phyloP scores from a whole-genome alignment of 2,329 filamentous ascomycete genomes.

The Cercospora sojina region DNA sequence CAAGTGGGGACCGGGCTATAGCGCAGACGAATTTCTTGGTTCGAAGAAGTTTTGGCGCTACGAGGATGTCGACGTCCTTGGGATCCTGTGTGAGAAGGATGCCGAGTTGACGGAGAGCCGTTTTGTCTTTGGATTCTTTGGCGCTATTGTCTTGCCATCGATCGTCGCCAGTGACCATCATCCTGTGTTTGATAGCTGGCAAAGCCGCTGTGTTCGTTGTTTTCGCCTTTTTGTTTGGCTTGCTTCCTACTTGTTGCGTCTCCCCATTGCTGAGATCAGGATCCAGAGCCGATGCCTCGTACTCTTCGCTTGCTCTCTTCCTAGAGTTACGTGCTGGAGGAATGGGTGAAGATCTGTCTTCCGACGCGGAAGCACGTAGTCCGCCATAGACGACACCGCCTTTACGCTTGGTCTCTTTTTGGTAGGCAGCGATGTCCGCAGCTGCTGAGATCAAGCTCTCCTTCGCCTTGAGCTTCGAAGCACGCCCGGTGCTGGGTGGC shows the following conservation, averaged over 20 bases:
- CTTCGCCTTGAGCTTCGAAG: slow-evolving; percentile 83
- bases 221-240: slow-evolving; percentile 54
- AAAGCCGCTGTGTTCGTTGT: slow-evolving; percentile 45
- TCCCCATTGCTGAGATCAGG: slow-evolving; percentile 49
- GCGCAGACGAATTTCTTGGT: slow-evolving; percentile 93
- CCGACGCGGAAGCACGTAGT: slow-evolving; percentile 38
- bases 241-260: slow-evolving; percentile 45
- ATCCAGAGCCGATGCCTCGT: slow-evolving; percentile 43
- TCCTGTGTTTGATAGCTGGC: slow-evolving; percentile 67
- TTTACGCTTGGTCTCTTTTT: slow-evolving; percentile 86
- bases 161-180: slow-evolving; percentile 81
- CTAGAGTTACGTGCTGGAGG: slow-evolving; percentile 27
- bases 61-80: slow-evolving; percentile 76
- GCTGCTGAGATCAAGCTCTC: slow-evolving; percentile 73
- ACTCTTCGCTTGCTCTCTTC: slow-evolving; percentile 43
- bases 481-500: slow-evolving; percentile 69
- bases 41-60: slow-evolving; percentile 80
- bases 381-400: slow-evolving; percentile 64
- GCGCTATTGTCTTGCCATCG: slow-evolving; percentile 73
- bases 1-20: slow-evolving; percentile 73
- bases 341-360: slow-evolving; percentile 38
- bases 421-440: slow-evolving; percentile 82
- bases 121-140: slow-evolving; percentile 77
- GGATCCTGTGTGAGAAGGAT: slow-evolving; percentile 80
- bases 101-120: slow-evolving; percentile 76